Evolutionary conservation across 2,329 filamentous ascomycete species (phyloP).

Genomic region (Neonectria neomacrospora): DNA sequence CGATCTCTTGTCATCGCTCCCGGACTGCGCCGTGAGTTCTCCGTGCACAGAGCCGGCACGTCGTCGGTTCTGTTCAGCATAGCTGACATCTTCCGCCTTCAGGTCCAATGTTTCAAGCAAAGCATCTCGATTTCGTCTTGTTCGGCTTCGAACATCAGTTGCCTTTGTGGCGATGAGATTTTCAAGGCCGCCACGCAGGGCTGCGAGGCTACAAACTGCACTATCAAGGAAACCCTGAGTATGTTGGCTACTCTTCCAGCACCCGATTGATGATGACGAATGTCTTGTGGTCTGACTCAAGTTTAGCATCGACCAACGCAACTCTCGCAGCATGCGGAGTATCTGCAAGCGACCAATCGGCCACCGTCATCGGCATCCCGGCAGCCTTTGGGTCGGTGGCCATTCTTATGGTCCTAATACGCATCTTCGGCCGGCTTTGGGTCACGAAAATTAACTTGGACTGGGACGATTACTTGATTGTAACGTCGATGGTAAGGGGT

Average conservation of each 20-base stretch:
- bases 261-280: too few relatives aligned
- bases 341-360: neutral
- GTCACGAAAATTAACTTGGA: constrained; percentile 20
- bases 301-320: constrained; percentile 10
- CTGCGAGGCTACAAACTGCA: constrained; percentile 2
- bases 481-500: constrained; percentile 7
- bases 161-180: neutral
- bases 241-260: neutral
- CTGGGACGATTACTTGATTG: constrained; percentile 25
- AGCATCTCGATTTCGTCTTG: neutral
- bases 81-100: neutral
- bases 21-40: neutral
- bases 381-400: neutral
- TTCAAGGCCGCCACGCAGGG: constrained; percentile 1
- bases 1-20: constrained; percentile 3
- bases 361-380: constrained; percentile 5
- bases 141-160: neutral
- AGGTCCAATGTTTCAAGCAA: constrained; percentile 2
- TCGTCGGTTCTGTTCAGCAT: neutral
- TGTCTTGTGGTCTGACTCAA: neutral
- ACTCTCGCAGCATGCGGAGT: constrained; percentile 7
- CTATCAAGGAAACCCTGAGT: constrained; percentile 8
- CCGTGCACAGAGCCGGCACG: neutral
- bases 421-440: constrained; percentile 12
- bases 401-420: constrained; percentile 11